Percentiles rank a stretch among this genome's conserved stretches.
phyloP scores from a whole-genome alignment of 192 early-diverging fungal species.

The Coemansia sp. region DNA sequence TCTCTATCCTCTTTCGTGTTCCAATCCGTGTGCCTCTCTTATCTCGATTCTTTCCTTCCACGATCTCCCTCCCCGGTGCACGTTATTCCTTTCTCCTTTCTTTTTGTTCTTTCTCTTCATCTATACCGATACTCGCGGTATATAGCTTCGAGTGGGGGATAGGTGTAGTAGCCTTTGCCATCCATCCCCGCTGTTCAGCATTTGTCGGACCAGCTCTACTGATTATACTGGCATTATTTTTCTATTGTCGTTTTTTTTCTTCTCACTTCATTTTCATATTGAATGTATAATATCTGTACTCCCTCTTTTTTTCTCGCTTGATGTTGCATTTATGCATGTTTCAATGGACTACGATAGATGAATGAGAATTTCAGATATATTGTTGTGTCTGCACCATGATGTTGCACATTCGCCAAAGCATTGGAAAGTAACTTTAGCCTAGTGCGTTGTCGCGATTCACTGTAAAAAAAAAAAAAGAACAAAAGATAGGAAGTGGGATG shows the following conservation, averaged over 20 bases:
- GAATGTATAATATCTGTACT: constrained; percentile 9
- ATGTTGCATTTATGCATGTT: neutral
- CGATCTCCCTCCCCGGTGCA: neutral
- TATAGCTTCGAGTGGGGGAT: neutral
- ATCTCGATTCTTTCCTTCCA: neutral
- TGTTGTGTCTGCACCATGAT: too few species aligned
- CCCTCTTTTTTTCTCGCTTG: constrained; percentile 7
- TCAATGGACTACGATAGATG: neutral
- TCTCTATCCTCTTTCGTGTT: too few species aligned
- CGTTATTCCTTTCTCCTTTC: neutral
- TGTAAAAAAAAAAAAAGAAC: neutral
- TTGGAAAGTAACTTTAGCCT: neutral
- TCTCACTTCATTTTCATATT: constrained; percentile 12
- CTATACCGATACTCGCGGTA: neutral
- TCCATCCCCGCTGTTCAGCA: neutral
- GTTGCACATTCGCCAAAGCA: neutral
- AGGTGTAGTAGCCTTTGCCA: neutral
- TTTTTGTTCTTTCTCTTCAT: neutral
- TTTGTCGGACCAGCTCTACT: constrained; percentile 1
- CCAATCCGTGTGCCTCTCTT: neutral
- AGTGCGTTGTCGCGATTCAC: neutral
- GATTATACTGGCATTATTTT: constrained; percentile 9
- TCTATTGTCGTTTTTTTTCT: constrained; percentile 7
- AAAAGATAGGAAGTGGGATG: neutral
- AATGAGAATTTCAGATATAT: neutral